Evolutionary conservation across 139 green algal genomes (phyloP).

Genomic region (Nannochloris sp.): DNA sequence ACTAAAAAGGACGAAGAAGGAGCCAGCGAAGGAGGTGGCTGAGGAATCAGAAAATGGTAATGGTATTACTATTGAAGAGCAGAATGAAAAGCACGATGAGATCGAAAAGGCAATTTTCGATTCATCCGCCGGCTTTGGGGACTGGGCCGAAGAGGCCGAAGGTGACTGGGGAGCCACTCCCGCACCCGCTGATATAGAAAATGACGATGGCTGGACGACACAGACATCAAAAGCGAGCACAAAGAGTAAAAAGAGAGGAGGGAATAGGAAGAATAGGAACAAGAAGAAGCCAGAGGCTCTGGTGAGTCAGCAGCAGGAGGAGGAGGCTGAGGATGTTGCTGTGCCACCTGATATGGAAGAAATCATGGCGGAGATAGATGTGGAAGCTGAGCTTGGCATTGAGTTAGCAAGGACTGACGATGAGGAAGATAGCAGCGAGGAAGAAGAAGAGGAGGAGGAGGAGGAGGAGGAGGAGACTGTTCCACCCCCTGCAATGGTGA

Average conservation of each 20-base stretch:
- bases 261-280: no score
- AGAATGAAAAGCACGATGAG: conserved; percentile 25
- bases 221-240: conserved; percentile 7
- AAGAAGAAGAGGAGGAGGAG: conserved; percentile 26
- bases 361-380: conserved; percentile 14
- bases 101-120: conserved; percentile 28
- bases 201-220: conserved; percentile 16
- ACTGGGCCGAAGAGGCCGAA: conserved; percentile 31
- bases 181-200: background rate
- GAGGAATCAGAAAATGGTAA: conserved; percentile 9
- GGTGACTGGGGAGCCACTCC: conserved; percentile 10
- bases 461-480: conserved; percentile 16
- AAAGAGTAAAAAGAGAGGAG: background rate
- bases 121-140: conserved; percentile 8
- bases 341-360: background rate
- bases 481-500: background rate
- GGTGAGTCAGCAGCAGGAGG: background rate
- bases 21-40: conserved; percentile 11
- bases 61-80: background rate
- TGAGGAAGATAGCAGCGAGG: conserved; percentile 28
- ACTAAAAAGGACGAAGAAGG: conserved; percentile 26
- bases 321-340: background rate
- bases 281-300: no score
- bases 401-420: conserved; percentile 38
- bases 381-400: conserved; percentile 41